A percentile compares a stretch with the other conserved stretches of the same genome.
Conservation (phyloP, 1,284 basidiomycete genomes). For the Puccinia polysora region DNA sequence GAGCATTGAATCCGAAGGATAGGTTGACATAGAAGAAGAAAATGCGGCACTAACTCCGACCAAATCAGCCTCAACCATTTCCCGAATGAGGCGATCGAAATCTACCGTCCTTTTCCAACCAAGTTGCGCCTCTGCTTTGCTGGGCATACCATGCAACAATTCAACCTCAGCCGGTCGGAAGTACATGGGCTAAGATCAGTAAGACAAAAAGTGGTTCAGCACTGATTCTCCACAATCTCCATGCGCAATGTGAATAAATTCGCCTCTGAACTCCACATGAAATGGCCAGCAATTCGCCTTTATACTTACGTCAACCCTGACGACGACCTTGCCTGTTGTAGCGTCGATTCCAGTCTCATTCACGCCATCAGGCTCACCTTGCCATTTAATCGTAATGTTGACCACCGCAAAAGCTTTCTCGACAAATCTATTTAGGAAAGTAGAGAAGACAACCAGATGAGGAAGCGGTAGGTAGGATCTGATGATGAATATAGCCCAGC, state of each 20-base stretch:
- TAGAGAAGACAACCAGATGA: background rate
- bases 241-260: no score
- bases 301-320: constrained; percentile 66
- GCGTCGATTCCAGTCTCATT: constrained; percentile 69
- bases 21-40: background rate
- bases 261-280: no score
- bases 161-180: constrained; percentile 76
- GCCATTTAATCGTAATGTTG: constrained; percentile 69
- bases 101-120: constrained; percentile 78
- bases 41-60: constrained; percentile 16
- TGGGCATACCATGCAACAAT: constrained; percentile 72
- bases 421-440: constrained; percentile 58
- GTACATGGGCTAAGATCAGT: constrained; percentile 48
- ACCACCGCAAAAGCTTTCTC: constrained; percentile 72
- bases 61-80: constrained; percentile 80
- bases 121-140: constrained; percentile 74
- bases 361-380: constrained; percentile 61
- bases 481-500: no score
- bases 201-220: no score
- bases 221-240: no score
- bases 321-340: constrained; percentile 65
- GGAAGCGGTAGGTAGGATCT: background rate
- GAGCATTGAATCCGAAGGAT: background rate
- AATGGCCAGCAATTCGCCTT: no score
- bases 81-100: constrained; percentile 73